These are phyloP conservation scores for Fusarium guadeloupense DNA, from an alignment of 2,329 filamentous ascomycete genomes.

Conservation along the genomic window DNA sequence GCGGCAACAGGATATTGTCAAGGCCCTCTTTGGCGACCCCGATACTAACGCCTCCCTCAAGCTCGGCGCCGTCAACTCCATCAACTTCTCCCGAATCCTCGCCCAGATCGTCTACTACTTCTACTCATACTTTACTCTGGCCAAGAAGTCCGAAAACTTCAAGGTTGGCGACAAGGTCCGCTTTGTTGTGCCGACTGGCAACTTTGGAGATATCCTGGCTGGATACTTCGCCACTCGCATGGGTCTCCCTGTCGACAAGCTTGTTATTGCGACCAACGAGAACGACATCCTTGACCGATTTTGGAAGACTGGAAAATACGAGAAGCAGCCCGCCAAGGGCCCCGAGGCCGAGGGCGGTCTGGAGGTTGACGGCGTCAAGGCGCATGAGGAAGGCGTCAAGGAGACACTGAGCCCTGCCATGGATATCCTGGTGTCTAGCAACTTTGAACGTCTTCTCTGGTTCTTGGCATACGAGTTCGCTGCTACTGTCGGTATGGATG, in stretches of 20 bases:
- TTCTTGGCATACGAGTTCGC: constrained; percentile 83
- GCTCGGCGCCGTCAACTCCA: constrained; percentile 93
- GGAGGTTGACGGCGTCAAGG: constrained; percentile 67
- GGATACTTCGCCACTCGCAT: constrained; percentile 93
- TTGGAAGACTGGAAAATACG: constrained; percentile 89
- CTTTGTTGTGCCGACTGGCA: constrained; percentile 92
- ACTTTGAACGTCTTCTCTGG: constrained; percentile 96
- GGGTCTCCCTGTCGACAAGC: constrained; percentile 87
- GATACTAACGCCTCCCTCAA: constrained; percentile 84
- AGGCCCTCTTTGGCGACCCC: constrained; percentile 87
- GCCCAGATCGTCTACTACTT: constrained; percentile 99
- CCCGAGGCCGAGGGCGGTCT: constrained; percentile 70
- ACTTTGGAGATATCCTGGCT: constrained; percentile 92
- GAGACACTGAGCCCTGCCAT: constrained; percentile 95
- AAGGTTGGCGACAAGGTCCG: constrained; percentile 75
- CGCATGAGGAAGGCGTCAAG: constrained; percentile 79
- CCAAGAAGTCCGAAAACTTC: constrained; percentile 66
- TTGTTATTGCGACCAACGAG: constrained; percentile 94
- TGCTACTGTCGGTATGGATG: constrained; percentile 66
- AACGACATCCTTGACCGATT: constrained; percentile 98
- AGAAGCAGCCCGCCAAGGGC: constrained; percentile 77
- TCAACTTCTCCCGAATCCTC: constrained; percentile 95
- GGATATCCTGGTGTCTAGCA: constrained; percentile 96
- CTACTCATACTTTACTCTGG: constrained; percentile 88
- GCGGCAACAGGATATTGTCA: constrained; percentile 70